These are phyloP conservation scores for Solanum boliviense DNA, from an alignment of 257 asterid genomes.

Conservation along the genomic window DNA sequence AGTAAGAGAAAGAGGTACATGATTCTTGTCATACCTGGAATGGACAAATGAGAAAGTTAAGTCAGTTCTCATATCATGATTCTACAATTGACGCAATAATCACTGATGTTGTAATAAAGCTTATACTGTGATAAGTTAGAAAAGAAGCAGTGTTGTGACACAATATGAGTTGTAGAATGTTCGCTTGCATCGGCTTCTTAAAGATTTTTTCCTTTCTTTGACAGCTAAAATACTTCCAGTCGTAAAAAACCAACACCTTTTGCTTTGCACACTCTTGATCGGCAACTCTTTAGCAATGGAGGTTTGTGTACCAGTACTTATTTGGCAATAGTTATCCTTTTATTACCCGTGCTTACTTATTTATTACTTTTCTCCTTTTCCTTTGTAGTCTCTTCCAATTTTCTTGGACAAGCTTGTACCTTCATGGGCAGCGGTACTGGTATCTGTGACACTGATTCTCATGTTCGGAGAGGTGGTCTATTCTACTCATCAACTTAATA, in stretches of 20 bases:
- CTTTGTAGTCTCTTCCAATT: slow-evolving; percentile 80
- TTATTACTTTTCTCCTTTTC: neutral
- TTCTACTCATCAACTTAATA: neutral
- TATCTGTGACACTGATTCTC: slow-evolving; percentile 94
- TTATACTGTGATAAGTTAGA: neutral
- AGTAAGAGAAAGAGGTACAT: neutral
- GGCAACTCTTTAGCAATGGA: slow-evolving; percentile 99
- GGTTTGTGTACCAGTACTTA: slow-evolving; percentile 38
- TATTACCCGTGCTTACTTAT: neutral
- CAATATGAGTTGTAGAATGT: neutral
- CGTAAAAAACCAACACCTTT: slow-evolving; percentile 94
- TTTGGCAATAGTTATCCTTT: neutral
- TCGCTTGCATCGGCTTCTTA: neutral
- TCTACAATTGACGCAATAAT: neutral
- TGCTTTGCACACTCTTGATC: slow-evolving; percentile 99
- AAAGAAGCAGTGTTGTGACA: neutral
- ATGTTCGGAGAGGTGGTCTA: slow-evolving; percentile 81
- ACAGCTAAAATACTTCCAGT: slow-evolving; percentile 95
- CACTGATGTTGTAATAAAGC: neutral
- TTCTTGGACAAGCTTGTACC: slow-evolving; percentile 96
- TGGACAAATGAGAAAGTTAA: neutral
- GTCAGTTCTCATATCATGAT: neutral
- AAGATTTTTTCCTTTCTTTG: slow-evolving; percentile 3
- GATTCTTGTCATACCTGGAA: neutral
- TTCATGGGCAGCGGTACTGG: slow-evolving; percentile 92